Conservation (phyloP, 73 alveolate genomes). For the Stentor roeselii region DNA sequence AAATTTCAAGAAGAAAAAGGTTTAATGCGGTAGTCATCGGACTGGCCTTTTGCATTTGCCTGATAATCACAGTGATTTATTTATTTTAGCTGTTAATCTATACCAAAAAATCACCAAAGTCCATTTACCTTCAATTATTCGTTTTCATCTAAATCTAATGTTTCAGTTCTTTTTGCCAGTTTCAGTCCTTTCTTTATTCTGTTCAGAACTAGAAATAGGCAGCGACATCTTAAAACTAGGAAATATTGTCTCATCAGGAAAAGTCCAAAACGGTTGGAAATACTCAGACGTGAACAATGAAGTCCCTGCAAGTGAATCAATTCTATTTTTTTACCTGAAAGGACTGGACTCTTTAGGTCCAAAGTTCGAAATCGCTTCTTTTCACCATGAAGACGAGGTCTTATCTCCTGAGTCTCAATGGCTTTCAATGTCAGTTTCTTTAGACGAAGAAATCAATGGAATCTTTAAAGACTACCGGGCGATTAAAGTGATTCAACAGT, state of each 20-base stretch:
- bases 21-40: constrained; percentile 17
- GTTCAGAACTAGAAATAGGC: background rate
- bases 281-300: background rate
- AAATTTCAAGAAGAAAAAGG: background rate
- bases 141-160: too few relatives aligned
- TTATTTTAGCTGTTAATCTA: too few relatives aligned
- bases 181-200: too few relatives aligned
- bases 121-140: too few relatives aligned
- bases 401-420: background rate
- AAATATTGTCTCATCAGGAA: background rate
- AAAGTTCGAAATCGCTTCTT: background rate
- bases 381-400: background rate
- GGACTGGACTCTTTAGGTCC: background rate
- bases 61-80: background rate
- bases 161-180: too few relatives aligned
- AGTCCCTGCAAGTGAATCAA: background rate
- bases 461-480: background rate
- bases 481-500: background rate
- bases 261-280: background rate
- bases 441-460: background rate
- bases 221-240: background rate
- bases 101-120: too few relatives aligned
- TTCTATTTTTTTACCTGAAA: background rate
- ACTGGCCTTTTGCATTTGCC: background rate
- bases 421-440: background rate